Evolutionary conservation across 108 stramenopile species (phyloP).

Genomic region (Cyclotella baltica): DNA sequence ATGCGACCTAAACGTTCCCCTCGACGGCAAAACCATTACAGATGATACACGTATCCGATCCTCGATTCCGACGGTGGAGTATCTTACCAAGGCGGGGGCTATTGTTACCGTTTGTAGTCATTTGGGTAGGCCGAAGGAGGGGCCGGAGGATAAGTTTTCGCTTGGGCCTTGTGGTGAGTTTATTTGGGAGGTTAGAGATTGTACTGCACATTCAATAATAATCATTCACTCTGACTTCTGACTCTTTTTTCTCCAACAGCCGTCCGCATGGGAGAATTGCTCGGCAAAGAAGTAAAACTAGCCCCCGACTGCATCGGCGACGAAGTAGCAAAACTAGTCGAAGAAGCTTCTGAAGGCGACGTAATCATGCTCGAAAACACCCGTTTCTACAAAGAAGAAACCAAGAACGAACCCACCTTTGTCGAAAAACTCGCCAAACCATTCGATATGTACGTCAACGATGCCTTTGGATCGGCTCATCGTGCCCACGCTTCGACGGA

Average conservation of each 20-base stretch:
- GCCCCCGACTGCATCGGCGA: constrained; percentile 98
- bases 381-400: constrained; percentile 99
- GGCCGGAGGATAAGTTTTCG: constrained; percentile 98
- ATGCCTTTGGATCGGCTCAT: constrained; percentile 99
- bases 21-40: constrained; percentile 95
- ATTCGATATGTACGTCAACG: constrained; percentile 97
- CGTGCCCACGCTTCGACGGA: constrained; percentile 99
- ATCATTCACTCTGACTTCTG: background rate
- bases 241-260: constrained; percentile 41
- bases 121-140: constrained; percentile 98
- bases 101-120: constrained; percentile 98
- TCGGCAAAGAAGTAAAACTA: constrained; percentile 91
- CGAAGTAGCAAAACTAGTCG: constrained; percentile 84
- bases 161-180: constrained; percentile 83
- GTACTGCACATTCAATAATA: background rate
- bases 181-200: background rate
- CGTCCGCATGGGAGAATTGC: constrained; percentile 91
- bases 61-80: constrained; percentile 98
- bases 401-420: constrained; percentile 91
- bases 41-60: constrained; percentile 99
- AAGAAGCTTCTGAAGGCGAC: constrained; percentile 88
- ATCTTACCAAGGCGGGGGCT: constrained; percentile 95
- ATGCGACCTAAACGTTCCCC: constrained; percentile 98
- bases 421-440: constrained; percentile 92
- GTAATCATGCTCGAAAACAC: constrained; percentile 99